Base-by-base conservation (phyloP, 331 rosid genomes). In the Phaseolus coccineus region DNA sequence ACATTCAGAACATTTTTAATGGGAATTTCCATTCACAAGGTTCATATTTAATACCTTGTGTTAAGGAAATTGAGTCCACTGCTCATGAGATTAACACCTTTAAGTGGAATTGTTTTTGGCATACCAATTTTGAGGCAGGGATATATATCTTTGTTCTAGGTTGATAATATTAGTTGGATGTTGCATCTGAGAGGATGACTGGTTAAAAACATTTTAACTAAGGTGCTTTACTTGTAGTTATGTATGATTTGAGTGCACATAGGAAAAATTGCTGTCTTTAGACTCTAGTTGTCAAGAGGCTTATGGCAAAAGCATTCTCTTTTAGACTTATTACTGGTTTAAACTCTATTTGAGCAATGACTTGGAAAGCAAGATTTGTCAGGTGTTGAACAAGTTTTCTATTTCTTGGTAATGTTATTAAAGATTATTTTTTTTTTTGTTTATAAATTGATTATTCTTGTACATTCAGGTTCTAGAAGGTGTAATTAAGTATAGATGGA, bases 401-500 rank as follows among this genome's bases (percentile, higher is more conserved):
- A 8, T 35, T 72, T 66, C 3, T 47, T 15, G 19, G 31, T 39
- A 48, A 31, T 24, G 46, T 51, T 12, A 37, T 37, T 37, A 5
- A 6, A 66, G 68, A 16, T 71, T 2, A 51, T 51, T 59, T 59
- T 51, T 59, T 59, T n/a, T 2, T 57, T 48, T n/a, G 16, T 73
- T 9, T n/a, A 37, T 65, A 5, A 31, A 8, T 37, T 42, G 30
- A 57, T 28, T 59, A 50, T 74, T 53, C 66, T 27, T 75, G 50
- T 73, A 30, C 68, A 14, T 74, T 42, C 89, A 96, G 99, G 99
- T 96, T 73, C 86, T 96, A 58, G 99, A 93, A 90, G 99, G 99
- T 55, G 99, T 96, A 59, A 96, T 96, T 71, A 96, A 96, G 79
- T 96, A 96, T 74, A 88, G 97, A 82, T 96, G 99, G 99, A 96